Conservation (phyloP, 345 rosid genomes). For the Murraya koenigii region DNA sequence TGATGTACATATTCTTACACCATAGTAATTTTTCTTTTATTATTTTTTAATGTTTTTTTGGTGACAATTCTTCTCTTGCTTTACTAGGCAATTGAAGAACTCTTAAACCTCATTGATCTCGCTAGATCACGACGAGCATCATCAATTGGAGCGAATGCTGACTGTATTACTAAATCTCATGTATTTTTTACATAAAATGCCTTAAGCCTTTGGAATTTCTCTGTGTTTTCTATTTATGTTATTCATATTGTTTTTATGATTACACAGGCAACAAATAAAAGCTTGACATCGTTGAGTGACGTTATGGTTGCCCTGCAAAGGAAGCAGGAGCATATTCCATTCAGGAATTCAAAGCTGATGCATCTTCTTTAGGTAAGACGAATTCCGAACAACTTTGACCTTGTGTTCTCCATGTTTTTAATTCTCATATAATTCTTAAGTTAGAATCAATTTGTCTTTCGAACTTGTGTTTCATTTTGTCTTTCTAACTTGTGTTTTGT, state of each 20-base stretch:
- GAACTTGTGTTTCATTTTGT: neutral
- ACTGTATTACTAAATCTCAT: slow-evolving; percentile 90
- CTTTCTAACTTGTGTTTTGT: too few species aligned
- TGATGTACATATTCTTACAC: slow-evolving; percentile 43
- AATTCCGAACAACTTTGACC: neutral
- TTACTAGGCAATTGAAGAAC: slow-evolving; percentile 76
- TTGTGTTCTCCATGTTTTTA: too few species aligned
- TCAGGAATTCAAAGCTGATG: slow-evolving; percentile 86
- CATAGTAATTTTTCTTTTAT: neutral
- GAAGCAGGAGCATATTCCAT: slow-evolving; percentile 98
- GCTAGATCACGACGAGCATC: slow-evolving; percentile 98
- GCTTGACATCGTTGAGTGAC: too few species aligned
- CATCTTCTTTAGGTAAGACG: slow-evolving; percentile 79
- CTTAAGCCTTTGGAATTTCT: neutral
- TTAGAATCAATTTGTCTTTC: neutral
- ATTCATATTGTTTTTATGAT: neutral
- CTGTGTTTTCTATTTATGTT: neutral
- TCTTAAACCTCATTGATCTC: slow-evolving; percentile 82
- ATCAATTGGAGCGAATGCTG: slow-evolving; percentile 87
- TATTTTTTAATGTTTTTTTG: neutral
- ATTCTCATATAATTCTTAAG: too few species aligned
- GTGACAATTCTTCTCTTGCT: slow-evolving; percentile 14
- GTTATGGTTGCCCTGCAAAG: slow-evolving; percentile 88
- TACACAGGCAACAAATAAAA: slow-evolving; percentile 73
- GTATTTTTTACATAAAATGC: slow-evolving; percentile 23